These are phyloP conservation scores for Sicyos baderoa DNA, from an alignment of 306 rosid genomes.

Conservation along the genomic window DNA sequence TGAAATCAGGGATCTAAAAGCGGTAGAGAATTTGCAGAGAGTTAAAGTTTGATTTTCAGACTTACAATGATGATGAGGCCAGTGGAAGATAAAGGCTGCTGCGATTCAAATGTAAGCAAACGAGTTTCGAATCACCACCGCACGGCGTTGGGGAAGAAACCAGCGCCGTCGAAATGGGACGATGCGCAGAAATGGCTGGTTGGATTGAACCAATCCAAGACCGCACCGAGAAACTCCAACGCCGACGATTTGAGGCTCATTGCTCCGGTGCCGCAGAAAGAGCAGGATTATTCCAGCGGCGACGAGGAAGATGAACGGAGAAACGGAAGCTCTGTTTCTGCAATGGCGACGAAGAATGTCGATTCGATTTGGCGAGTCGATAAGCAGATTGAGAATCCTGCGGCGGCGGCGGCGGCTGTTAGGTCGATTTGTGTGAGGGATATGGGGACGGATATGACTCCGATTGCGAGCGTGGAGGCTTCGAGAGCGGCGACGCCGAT, in stretches of 20 bases:
- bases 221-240: conserved; percentile 73
- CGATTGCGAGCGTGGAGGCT: conserved; percentile 81
- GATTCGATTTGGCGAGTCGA: conserved; percentile 60
- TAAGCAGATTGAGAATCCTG: conserved; percentile 32
- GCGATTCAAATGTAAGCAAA: conserved; percentile 34
- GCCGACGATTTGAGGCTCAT: conserved; percentile 93
- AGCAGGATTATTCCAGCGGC: conserved; percentile 50
- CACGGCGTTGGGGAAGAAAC: conserved; percentile 66
- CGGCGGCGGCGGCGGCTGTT: conserved; percentile 22
- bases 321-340: conserved; percentile 24
- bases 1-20: no score
- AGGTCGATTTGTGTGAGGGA: conserved; percentile 77
- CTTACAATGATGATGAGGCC: conserved; percentile 46
- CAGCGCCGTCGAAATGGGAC: conserved; percentile 92
- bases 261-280: conserved; percentile 79
- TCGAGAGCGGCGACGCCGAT: conserved; percentile 87
- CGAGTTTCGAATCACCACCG: conserved; percentile 49
- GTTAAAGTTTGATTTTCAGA: no score
- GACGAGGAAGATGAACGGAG: conserved; percentile 26
- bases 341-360: conserved; percentile 43
- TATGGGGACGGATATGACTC: conserved; percentile 98
- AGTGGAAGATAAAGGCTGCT: conserved; percentile 72
- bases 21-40: no score
- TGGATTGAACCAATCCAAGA: conserved; percentile 59
- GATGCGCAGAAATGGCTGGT: conserved; percentile 96